Base-by-base conservation (phyloP, 495 filamentous ascomycete genomes). In the Penicillium tannophilum region DNA sequence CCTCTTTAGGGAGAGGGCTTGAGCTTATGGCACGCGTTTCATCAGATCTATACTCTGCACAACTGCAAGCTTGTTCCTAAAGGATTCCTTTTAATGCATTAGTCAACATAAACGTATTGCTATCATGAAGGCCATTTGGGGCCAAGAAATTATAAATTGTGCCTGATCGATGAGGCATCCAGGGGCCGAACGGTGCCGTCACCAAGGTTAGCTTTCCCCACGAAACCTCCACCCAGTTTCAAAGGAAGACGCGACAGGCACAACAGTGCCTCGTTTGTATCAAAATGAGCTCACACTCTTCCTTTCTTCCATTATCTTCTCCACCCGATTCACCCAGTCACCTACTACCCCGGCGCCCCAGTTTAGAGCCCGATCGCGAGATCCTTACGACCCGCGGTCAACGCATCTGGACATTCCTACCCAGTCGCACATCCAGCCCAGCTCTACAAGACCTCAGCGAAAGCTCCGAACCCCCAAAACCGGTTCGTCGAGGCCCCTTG, bases 341-440 rank as follows among this genome's bases (percentile, higher is more conserved):
- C 16, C 39, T 41, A 28, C 63, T 52, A 14, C 71, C 71, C 0
- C 64, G 68, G n/a, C 59, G 67, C 16, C 73, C 73, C 16, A 76
- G 67, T 52, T 51, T 76, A 12, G 65, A 71, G 23, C 66, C 57
- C 0, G 69, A 75, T 42, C 65, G 62, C 14, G 73, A 76, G 44
- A 70, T 77, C 35, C 56, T 76, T 2, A 72, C 75, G 11, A 75
- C 75, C 0, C 63, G 75, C 16, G 75, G 75, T 2, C 74, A 77
- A 45, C 68, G 71, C 45, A 56, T 76, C 2, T 47, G 69, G 35
- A 65, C 65, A 12, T 63, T 72, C 26, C 57, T 72, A n/a, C 65
- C 65, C 12, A 56, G 63, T 52, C 73, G 69, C n/a, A 63, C 56
- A 2, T 71, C 71, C 16, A 64, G 56, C 30, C 24, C 59, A 9